Percentiles rank a stretch among this genome's conserved stretches.
phyloP scores from a whole-genome alignment of 495 filamentous ascomycete species.

The Penicillium bovifimosum region DNA sequence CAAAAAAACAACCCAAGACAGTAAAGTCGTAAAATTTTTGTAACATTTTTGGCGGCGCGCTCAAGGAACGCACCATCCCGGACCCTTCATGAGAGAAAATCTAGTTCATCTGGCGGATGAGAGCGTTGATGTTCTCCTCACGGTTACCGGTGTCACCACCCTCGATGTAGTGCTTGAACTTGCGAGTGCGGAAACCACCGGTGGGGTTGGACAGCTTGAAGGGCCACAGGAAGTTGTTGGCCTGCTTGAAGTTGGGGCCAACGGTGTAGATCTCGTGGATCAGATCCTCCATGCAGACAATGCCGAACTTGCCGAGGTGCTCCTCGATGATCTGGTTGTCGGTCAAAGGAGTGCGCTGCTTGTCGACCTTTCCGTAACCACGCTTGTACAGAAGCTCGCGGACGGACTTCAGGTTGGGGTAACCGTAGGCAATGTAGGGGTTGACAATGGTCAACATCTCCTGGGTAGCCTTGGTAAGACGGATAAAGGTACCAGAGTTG shows the following conservation, averaged over 20 bases:
- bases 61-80: constrained; percentile 1
- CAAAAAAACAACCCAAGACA: constrained; percentile 22
- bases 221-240: constrained; percentile 99
- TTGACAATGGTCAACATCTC: constrained; percentile 98
- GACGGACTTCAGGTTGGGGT: constrained; percentile 97
- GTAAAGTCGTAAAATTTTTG: constrained; percentile 23
- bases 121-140: constrained; percentile 95
- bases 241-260: constrained; percentile 99
- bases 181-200: constrained; percentile 89
- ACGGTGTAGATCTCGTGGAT: constrained; percentile 99
- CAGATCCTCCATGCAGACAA: constrained; percentile 98
- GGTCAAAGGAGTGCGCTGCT: constrained; percentile 91
- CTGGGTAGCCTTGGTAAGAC: constrained; percentile 92
- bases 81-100: constrained; percentile 13
- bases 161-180: constrained; percentile 99
- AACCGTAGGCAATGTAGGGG: constrained; percentile 97
- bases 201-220: constrained; percentile 99
- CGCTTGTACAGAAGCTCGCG: constrained; percentile 99
- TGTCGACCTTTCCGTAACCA: constrained; percentile 95
- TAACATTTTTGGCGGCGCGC: constrained; percentile 9
- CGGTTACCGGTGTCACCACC: constrained; percentile 97
- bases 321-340: constrained; percentile 98
- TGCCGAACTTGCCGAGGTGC: constrained; percentile 93
- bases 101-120: constrained; percentile 99
- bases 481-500: constrained; percentile 99